Percentiles rank a stretch among this genome's conserved stretches.
Conservation (phyloP, 176 grass and related monocot genomes). For the Dactylis glomerata region DNA sequence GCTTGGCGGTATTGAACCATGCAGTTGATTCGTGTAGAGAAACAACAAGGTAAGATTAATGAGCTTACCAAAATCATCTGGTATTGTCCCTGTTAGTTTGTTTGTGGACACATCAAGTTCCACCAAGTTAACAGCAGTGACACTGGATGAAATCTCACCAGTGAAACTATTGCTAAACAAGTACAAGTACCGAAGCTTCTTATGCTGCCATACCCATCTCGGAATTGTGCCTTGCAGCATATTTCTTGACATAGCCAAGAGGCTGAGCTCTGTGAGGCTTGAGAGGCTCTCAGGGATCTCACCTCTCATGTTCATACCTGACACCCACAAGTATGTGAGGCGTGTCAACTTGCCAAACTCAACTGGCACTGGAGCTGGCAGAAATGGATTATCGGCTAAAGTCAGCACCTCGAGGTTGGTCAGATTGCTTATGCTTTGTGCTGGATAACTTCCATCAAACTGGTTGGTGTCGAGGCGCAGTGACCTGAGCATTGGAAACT, state of each 20-base stretch:
- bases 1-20: constrained; percentile 34
- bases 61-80: constrained; percentile 30
- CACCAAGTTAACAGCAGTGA: constrained; percentile 1
- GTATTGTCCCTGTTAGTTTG: constrained; percentile 38
- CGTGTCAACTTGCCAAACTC: constrained; percentile 39
- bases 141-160: constrained; percentile 2
- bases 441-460: constrained; percentile 47
- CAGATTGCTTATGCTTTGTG: constrained; percentile 27
- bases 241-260: constrained; percentile 3
- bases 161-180: constrained; percentile 24
- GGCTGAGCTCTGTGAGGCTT: constrained; percentile 15
- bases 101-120: constrained; percentile 56
- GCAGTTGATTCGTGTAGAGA: constrained; percentile 47
- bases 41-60: constrained; percentile 18
- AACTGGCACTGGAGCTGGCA: constrained; percentile 13
- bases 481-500: constrained; percentile 17
- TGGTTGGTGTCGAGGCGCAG: constrained; percentile 31
- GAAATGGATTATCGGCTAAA: constrained; percentile 40
- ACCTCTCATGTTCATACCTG: constrained; percentile 24
- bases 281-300: constrained; percentile 37
- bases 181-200: constrained; percentile 29
- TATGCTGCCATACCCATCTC: constrained; percentile 37
- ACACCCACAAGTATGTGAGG: constrained; percentile 34
- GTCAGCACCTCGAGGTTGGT: constrained; percentile 10
- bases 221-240: constrained; percentile 42